These are phyloP conservation scores for Cercospora canescens DNA, from an alignment of 2,329 filamentous ascomycete genomes.

Conservation along the genomic window DNA sequence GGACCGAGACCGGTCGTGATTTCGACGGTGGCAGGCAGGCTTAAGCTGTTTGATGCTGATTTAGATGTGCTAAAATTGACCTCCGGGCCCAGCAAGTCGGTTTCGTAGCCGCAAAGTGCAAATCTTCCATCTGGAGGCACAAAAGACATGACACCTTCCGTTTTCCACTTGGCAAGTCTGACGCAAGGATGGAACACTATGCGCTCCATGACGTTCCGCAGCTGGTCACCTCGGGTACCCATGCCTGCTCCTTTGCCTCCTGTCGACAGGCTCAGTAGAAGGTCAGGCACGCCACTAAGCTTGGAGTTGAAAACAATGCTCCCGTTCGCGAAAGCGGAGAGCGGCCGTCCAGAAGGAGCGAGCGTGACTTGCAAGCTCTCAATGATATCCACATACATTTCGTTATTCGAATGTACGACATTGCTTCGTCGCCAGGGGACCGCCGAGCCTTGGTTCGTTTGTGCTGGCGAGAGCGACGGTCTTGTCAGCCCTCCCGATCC, in stretches of 20 bases:
- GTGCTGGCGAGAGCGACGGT: conserved; percentile 20
- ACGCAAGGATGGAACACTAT: conserved; percentile 98
- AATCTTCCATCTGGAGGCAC: conserved; percentile 94
- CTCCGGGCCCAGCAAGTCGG: conserved; percentile 78
- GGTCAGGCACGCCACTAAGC: conserved; percentile 89
- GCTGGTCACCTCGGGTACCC: conserved; percentile 47
- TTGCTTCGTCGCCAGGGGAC: conserved; percentile 91
- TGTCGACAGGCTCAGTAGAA: conserved; percentile 76
- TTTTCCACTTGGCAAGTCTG: conserved; percentile 83
- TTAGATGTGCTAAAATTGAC: conserved; percentile 32
- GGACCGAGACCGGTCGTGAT: conserved; percentile 77
- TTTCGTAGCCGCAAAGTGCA: conserved; percentile 90
- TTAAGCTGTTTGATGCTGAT: conserved; percentile 51
- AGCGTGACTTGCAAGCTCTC: conserved; percentile 86
- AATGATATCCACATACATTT: conserved; percentile 93
- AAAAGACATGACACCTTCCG: conserved; percentile 89
- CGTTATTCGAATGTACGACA: conserved; percentile 93
- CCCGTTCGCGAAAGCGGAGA: conserved; percentile 85
- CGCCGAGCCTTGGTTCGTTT: conserved; percentile 43
- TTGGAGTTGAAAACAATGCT: conserved; percentile 95
- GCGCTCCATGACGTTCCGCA: conserved; percentile 66
- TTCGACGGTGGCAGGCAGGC: conserved; percentile 79
- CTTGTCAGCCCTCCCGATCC: conserved; percentile 21
- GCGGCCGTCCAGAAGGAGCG: conserved; percentile 82
- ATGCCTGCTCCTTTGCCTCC: conserved; percentile 80